Evolutionary conservation across 192 early-diverging fungal species (phyloP).

Genomic region (Coemansia sp.): DNA sequence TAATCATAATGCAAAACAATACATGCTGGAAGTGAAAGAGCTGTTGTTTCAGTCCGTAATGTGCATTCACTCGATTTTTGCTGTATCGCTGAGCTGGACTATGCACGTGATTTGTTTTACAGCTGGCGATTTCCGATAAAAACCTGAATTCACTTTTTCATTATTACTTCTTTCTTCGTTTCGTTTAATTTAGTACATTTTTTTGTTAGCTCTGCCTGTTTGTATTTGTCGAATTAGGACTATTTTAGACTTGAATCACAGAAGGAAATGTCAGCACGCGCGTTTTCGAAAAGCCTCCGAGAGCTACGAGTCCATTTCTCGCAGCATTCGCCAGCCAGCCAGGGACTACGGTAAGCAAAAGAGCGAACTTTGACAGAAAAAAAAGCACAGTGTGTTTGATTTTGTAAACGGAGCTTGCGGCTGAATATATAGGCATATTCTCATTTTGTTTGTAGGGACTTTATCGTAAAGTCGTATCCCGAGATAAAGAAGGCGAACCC

Average conservation of each 20-base stretch:
- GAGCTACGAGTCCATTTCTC: slow-evolving; percentile 91
- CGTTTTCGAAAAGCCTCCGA: slow-evolving; percentile 68
- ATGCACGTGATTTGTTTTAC: too few species aligned
- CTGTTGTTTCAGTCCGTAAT: neutral
- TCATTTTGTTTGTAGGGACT: slow-evolving; percentile 65
- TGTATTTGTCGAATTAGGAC: neutral
- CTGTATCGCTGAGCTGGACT: too few species aligned
- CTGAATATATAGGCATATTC: neutral
- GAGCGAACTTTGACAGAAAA: neutral
- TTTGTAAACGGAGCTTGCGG: neutral
- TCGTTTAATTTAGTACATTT: neutral
- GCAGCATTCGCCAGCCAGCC: slow-evolving; percentile 74
- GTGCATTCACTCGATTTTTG: too few species aligned
- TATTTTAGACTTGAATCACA: neutral
- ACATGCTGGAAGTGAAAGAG: neutral
- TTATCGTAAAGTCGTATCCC: slow-evolving; percentile 76
- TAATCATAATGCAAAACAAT: slow-evolving; percentile 54
- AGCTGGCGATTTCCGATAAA: too few species aligned
- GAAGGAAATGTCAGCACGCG: slow-evolving; percentile 33
- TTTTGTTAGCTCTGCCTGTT: neutral
- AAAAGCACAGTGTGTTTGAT: neutral
- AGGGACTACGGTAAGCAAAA: slow-evolving; percentile 69
- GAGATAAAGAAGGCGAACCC: slow-evolving; percentile 86
- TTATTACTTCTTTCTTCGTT: neutral
- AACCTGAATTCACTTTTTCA: neutral